Conservation (phyloP, 306 rosid genomes). For the Medicago truncatula region MtrunA17r5.0-ANR NC_053046.1:8488001-8488500, state of each 20-base stretch:
- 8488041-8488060: neutral
- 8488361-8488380: slow-evolving; percentile 5
- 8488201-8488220: neutral
- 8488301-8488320: slow-evolving; percentile 54
- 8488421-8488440: too few relatives aligned
- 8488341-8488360: slow-evolving; percentile 16
- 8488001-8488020: slow-evolving; percentile 45
- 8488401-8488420: slow-evolving; percentile 44
- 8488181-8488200: slow-evolving; percentile 23
- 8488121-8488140: slow-evolving; percentile 26
- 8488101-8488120: slow-evolving; percentile 56
- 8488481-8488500: too few relatives aligned
- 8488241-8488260: slow-evolving; percentile 39
- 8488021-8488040: slow-evolving; percentile 53
- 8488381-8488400: neutral
- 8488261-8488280: neutral
- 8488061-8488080: neutral
- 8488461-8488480: too few relatives aligned
- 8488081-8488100: slow-evolving; percentile 33
- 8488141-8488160: slow-evolving; percentile 47
- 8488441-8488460: too few relatives aligned
- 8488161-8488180: slow-evolving; percentile 64
- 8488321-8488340: neutral
- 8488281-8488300: neutral
- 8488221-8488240: slow-evolving; percentile 14